phyloP scores from a whole-genome alignment of 345 rosid species.

The Punica granatum region DNA sequence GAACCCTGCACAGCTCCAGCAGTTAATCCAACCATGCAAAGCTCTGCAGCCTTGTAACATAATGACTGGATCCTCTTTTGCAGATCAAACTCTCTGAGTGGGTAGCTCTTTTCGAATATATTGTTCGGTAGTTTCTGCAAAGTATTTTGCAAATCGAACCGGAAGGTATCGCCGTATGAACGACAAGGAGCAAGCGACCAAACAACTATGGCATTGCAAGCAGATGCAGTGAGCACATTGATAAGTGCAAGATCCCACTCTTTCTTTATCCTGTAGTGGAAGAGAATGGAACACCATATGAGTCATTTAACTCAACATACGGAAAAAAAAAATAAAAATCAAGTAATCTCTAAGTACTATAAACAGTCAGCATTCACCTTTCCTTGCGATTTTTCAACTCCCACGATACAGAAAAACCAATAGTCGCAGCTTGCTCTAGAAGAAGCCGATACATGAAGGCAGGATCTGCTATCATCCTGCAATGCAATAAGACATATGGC shows the following conservation, averaged over 20 bases:
- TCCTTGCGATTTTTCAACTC: constrained; percentile 81
- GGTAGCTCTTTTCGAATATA: constrained; percentile 86
- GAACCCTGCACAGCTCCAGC: constrained; percentile 86
- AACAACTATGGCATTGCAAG: constrained; percentile 80
- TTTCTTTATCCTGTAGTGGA: constrained; percentile 52
- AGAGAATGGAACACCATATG: neutral
- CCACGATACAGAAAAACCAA: constrained; percentile 87
- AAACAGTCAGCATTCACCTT: constrained; percentile 29
- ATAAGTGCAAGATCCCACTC: constrained; percentile 98
- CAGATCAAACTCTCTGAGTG: constrained; percentile 80
- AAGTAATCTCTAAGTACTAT: neutral
- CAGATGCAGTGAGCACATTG: constrained; percentile 75
- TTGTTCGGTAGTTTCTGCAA: constrained; percentile 94
- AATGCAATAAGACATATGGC: neutral
- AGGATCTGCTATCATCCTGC: constrained; percentile 97
- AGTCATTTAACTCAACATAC: neutral
- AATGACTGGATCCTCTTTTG: constrained; percentile 88
- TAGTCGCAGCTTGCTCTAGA: constrained; percentile 79
- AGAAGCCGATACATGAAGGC: constrained; percentile 74
- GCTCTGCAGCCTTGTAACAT: constrained; percentile 81
- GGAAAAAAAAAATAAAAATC: neutral
- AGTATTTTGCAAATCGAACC: constrained; percentile 87
- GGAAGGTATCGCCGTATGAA: constrained; percentile 88
- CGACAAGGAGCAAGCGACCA: constrained; percentile 96
- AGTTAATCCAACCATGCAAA: constrained; percentile 69